Evolutionary conservation across 176 grass and related monocot species (phyloP).

Genomic region (Alopecurus myosuroides): DNA sequence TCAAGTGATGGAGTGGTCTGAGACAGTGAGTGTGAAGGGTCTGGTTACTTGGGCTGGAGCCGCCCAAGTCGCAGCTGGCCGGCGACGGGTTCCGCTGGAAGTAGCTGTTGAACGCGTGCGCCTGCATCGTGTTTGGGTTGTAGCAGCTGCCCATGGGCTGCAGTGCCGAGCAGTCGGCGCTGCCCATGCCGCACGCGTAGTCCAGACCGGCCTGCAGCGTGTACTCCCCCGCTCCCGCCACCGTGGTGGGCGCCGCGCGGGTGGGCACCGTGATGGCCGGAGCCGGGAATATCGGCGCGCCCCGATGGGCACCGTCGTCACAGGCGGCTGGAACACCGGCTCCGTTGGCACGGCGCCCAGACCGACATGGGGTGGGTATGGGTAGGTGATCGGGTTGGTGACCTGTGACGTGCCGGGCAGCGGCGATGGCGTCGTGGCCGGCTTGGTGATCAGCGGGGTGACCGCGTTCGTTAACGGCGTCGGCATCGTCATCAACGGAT

Average conservation of each 20-base stretch:
- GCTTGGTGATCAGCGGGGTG: constrained; percentile 44
- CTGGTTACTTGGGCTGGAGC: constrained; percentile 80
- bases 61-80: constrained; percentile 90
- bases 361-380: constrained; percentile 32
- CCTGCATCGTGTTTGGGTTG: constrained; percentile 69
- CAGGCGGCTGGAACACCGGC: constrained; percentile 41
- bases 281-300: constrained; percentile 30
- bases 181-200: constrained; percentile 82
- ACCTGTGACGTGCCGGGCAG: constrained; percentile 40
- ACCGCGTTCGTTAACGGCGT: constrained; percentile 36
- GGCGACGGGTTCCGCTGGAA: constrained; percentile 82
- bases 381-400: constrained; percentile 68
- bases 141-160: constrained; percentile 85
- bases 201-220: constrained; percentile 68
- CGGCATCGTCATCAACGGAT: constrained; percentile 32
- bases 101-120: constrained; percentile 94
- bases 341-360: constrained; percentile 13
- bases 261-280: constrained; percentile 42
- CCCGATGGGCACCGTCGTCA: constrained; percentile 23
- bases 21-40: neutral
- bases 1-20: neutral
- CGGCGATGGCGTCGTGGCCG: constrained; percentile 56
- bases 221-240: constrained; percentile 40
- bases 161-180: constrained; percentile 81
- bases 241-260: constrained; percentile 20